Evolutionary conservation across 176 grass and related monocot species (phyloP).

Genomic region (Bothriochloa decipiens): DNA sequence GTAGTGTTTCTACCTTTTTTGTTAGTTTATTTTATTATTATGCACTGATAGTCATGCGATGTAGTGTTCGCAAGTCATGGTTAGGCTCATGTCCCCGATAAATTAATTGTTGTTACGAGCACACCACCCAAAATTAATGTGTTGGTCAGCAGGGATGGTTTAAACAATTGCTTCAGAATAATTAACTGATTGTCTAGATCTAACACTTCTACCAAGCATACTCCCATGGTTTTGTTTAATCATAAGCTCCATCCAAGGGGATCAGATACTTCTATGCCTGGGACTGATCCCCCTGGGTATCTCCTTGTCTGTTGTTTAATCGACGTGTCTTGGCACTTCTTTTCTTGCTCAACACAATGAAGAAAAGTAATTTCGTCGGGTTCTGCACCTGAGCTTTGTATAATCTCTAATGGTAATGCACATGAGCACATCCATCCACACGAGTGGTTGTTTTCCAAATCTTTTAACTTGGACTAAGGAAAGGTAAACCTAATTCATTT

Average conservation of each 20-base stretch:
- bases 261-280: conserved; percentile 84
- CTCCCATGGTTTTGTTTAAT: conserved; percentile 49
- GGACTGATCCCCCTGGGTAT: conserved; percentile 50
- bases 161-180: conserved; percentile 42
- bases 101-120: conserved; percentile 46
- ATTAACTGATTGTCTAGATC: conserved; percentile 57
- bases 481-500: neutral
- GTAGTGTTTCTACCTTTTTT: conserved; percentile 14
- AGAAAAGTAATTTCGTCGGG: neutral
- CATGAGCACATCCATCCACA: neutral
- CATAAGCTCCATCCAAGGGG: conserved; percentile 25
- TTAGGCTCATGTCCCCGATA: conserved; percentile 48
- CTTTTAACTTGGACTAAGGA: neutral
- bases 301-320: conserved; percentile 51
- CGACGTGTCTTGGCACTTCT: conserved; percentile 19
- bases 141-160: conserved; percentile 39
- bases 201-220: conserved; percentile 51
- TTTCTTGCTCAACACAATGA: conserved; percentile 28
- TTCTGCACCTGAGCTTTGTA: conserved; percentile 1
- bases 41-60: conserved; percentile 42
- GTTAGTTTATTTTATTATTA: conserved; percentile 40
- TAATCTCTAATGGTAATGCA: neutral
- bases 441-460: conserved; percentile 2
- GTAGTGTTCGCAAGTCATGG: conserved; percentile 47
- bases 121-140: conserved; percentile 46